These are phyloP conservation scores for Fraxinus cuspidata DNA, from an alignment of 257 asterid genomes.

Conservation along the genomic window DNA sequence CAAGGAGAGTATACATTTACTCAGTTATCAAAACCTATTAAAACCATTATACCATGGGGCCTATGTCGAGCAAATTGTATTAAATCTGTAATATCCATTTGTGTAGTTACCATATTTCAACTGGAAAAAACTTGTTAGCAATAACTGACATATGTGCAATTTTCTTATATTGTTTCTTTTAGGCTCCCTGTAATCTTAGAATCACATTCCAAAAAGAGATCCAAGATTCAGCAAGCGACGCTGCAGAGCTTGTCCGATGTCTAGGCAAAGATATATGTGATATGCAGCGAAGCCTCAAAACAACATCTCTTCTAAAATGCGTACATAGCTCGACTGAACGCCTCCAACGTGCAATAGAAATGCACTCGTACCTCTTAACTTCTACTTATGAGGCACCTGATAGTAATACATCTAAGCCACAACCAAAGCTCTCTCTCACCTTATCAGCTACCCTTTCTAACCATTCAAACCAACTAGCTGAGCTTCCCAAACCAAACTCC, in stretches of 20 bases:
- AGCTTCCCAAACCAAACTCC: slow-evolving; percentile 19
- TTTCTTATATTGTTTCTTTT: not conserved
- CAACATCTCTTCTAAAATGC: slow-evolving; percentile 42
- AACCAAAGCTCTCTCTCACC: slow-evolving; percentile 30
- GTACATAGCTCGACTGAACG: slow-evolving; percentile 50
- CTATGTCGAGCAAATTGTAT: too few relatives aligned
- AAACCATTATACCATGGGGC: not conserved
- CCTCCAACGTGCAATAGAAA: slow-evolving; percentile 55
- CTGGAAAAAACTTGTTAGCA: not conserved
- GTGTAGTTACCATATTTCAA: too few relatives aligned
- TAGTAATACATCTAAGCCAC: slow-evolving; percentile 30
- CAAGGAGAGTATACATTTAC: not conserved
- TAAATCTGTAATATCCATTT: too few relatives aligned
- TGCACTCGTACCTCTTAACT: slow-evolving; percentile 63
- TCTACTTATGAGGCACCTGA: slow-evolving; percentile 34
- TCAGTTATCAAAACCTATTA: not conserved
- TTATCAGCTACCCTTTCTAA: slow-evolving; percentile 34
- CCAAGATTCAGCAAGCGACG: slow-evolving; percentile 51
- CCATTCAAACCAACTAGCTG: slow-evolving; percentile 29
- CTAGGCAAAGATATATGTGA: slow-evolving; percentile 51
- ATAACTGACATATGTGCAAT: not conserved
- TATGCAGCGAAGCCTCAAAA: slow-evolving; percentile 48
- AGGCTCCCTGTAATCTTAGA: slow-evolving; percentile 66
- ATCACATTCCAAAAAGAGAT: slow-evolving; percentile 60
- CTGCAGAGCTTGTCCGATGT: slow-evolving; percentile 55